Conservation (phyloP, 1,284 basidiomycete genomes). For the Ustilago crameri region DNA sequence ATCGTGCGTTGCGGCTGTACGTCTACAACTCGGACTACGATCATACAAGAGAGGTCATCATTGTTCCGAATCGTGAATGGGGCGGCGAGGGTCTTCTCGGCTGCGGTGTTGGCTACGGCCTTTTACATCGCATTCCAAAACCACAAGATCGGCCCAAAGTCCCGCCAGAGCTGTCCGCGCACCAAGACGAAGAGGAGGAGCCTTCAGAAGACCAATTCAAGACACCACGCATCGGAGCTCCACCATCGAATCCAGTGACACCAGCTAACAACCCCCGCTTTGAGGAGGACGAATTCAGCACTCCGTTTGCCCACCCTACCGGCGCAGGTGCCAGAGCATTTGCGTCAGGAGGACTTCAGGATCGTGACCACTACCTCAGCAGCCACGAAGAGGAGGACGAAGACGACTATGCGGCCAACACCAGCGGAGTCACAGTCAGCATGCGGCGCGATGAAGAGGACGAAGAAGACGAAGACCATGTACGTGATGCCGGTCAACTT, state of each 20-base stretch:
- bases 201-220: slow-evolving; percentile 29
- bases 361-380: slow-evolving; percentile 15
- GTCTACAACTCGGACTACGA: slow-evolving; percentile 98
- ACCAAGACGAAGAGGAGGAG: slow-evolving; percentile 13
- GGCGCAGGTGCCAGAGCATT: slow-evolving; percentile 1
- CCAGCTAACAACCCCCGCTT: slow-evolving; percentile 19
- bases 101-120: slow-evolving; percentile 64
- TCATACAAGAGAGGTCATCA: slow-evolving; percentile 68
- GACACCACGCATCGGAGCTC: slow-evolving; percentile 33
- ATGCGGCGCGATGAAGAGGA: slow-evolving; percentile 55
- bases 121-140: slow-evolving; percentile 60
- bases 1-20: slow-evolving; percentile 90
- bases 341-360: slow-evolving; percentile 5
- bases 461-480: slow-evolving; percentile 24
- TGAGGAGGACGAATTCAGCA: slow-evolving; percentile 32
- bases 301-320: slow-evolving; percentile 20
- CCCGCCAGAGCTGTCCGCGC: slow-evolving; percentile 31
- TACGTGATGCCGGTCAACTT: slow-evolving; percentile 1
- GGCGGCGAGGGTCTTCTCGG: slow-evolving; percentile 65
- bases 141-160: slow-evolving; percentile 53
- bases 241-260: slow-evolving; percentile 22
- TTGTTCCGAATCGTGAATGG: slow-evolving; percentile 61
- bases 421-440: slow-evolving; percentile 51
- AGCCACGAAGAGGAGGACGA: slow-evolving; percentile 39
- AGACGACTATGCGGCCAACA: slow-evolving; percentile 46